phyloP scores from a whole-genome alignment of 495 filamentous ascomycete genomes.

The Tuber aestivum region DNA sequence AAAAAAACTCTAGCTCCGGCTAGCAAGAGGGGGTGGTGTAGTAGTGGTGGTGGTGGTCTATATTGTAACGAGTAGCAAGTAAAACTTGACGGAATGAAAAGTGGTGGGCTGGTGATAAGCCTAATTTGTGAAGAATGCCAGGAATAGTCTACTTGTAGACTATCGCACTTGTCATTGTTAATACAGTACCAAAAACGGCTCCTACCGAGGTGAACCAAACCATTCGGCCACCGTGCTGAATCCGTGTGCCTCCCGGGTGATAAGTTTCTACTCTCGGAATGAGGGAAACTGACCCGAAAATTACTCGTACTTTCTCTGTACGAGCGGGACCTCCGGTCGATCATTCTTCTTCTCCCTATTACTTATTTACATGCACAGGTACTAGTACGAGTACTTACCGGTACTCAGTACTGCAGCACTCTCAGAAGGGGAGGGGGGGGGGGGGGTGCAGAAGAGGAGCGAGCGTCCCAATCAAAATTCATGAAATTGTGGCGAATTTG shows the following conservation, averaged over 20 bases:
- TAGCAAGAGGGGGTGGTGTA: not conserved
- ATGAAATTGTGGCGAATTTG: not conserved
- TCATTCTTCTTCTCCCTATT: no score
- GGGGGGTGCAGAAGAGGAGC: no score
- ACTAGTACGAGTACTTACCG: no score
- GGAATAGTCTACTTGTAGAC: not conserved
- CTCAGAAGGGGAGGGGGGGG: not conserved
- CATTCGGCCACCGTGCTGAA: not conserved
- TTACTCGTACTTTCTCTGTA: not conserved
- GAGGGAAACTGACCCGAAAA: not conserved
- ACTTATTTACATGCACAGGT: no score
- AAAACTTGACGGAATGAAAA: slow-evolving; percentile 4
- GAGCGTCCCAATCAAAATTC: not conserved
- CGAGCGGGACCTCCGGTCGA: not conserved
- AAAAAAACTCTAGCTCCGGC: not conserved
- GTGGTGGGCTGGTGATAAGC: not conserved
- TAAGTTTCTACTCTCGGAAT: not conserved
- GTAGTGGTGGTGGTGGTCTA: not conserved
- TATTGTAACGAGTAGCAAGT: slow-evolving; percentile 1
- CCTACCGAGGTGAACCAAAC: not conserved
- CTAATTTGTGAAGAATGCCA: not conserved
- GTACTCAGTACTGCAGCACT: no score
- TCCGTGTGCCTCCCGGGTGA: not conserved
- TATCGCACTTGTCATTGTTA: no score
- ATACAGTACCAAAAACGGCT: not conserved